Percentiles rank a stretch among this genome's conserved stretches.
Conservation (phyloP, 2,329 filamentous ascomycete species). For the Paramyrothecium roridum region DNA sequence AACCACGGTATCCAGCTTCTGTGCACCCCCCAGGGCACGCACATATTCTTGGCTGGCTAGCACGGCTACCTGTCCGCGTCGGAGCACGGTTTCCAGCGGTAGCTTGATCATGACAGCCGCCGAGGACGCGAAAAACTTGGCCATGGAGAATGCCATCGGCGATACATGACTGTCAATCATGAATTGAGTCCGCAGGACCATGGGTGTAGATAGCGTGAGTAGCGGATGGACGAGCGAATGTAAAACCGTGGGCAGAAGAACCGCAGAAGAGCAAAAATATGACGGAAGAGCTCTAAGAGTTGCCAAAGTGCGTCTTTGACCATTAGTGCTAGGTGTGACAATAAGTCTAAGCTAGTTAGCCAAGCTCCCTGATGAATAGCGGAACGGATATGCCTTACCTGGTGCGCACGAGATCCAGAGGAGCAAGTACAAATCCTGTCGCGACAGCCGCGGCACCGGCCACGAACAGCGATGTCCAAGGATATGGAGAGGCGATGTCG, state of each 20-base stretch:
- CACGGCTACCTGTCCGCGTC: slow-evolving; percentile 79
- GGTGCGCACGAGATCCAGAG: slow-evolving; percentile 87
- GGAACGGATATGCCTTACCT: slow-evolving; percentile 38
- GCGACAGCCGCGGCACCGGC: slow-evolving; percentile 61
- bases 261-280: slow-evolving; percentile 65
- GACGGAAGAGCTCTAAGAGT: slow-evolving; percentile 77
- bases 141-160: slow-evolving; percentile 76
- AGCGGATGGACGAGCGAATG: slow-evolving; percentile 82
- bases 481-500: slow-evolving; percentile 73
- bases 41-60: slow-evolving; percentile 53
- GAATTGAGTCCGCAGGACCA: slow-evolving; percentile 82
- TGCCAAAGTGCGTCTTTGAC: slow-evolving; percentile 73
- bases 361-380: background rate
- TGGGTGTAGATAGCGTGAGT: slow-evolving; percentile 76
- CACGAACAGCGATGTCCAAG: slow-evolving; percentile 76
- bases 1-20: slow-evolving; percentile 68
- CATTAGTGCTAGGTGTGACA: slow-evolving; percentile 72
- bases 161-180: slow-evolving; percentile 78
- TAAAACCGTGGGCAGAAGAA: slow-evolving; percentile 81
- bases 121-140: slow-evolving; percentile 77
- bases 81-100: slow-evolving; percentile 86
- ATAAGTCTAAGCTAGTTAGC: slow-evolving; percentile 61
- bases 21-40: slow-evolving; percentile 39
- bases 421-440: slow-evolving; percentile 78
- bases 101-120: slow-evolving; percentile 82